A percentile compares a stretch with the other conserved stretches of the same genome.
Evolutionary conservation across 1,139 yeast genomes (phyloP).

Genomic region (Eremothecium sinecaudum): DNA sequence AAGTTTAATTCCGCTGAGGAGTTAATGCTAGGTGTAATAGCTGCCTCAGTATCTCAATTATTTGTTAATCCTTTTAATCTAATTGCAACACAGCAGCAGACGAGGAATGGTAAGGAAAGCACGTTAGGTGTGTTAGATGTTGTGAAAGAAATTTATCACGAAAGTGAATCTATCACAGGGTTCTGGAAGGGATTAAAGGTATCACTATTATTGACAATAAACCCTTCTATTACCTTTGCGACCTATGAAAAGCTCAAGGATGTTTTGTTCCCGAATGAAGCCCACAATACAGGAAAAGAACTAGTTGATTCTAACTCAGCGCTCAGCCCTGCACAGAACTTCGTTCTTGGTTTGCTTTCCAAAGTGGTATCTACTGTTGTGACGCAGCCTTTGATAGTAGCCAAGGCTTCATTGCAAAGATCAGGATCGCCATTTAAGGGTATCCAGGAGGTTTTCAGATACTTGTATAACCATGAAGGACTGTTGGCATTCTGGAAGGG

Average conservation of each 20-base stretch:
- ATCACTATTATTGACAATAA: slow-evolving; percentile 64
- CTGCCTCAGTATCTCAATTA: slow-evolving; percentile 77
- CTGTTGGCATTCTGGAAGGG: slow-evolving; percentile 62
- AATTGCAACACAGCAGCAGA: slow-evolving; percentile 77
- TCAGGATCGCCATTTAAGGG: slow-evolving; percentile 35
- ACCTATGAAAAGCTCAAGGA: slow-evolving; percentile 63
- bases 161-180: slow-evolving; percentile 63
- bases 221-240: slow-evolving; percentile 85
- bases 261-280: slow-evolving; percentile 34
- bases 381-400: slow-evolving; percentile 79
- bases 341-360: slow-evolving; percentile 66
- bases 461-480: slow-evolving; percentile 45
- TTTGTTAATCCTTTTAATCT: slow-evolving; percentile 80
- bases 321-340: slow-evolving; percentile 57
- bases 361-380: slow-evolving; percentile 71
- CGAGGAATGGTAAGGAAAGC: slow-evolving; percentile 32
- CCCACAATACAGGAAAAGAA: slow-evolving; percentile 8
- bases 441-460: slow-evolving; percentile 46
- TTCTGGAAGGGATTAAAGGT: slow-evolving; percentile 84
- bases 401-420: slow-evolving; percentile 75
- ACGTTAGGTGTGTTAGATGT: slow-evolving; percentile 40
- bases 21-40: slow-evolving; percentile 68
- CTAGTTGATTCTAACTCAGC: slow-evolving; percentile 32
- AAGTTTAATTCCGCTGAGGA: slow-evolving; percentile 51
- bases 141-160: slow-evolving; percentile 43